A percentile compares a stretch with the other conserved stretches of the same genome.
phyloP scores from a whole-genome alignment of 2,329 filamentous ascomycete species.

The Colletotrichum chlorophyti region DNA sequence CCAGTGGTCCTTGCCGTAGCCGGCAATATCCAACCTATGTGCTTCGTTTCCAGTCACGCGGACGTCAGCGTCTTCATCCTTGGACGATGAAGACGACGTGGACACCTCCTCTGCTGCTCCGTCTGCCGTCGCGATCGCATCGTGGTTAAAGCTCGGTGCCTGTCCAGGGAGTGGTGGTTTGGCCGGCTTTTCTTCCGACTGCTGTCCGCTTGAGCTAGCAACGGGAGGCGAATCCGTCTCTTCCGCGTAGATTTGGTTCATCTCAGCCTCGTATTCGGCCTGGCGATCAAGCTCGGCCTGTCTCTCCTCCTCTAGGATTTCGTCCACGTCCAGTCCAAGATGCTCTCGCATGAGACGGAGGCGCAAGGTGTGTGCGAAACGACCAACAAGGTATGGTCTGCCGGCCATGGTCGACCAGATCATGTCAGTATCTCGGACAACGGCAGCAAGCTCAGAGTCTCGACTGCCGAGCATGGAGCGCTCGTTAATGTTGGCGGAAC shows the following conservation, averaged over 20 bases:
- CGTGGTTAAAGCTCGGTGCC: conserved; percentile 74
- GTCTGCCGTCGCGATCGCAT: conserved; percentile 62
- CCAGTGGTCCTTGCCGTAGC: conserved; percentile 80
- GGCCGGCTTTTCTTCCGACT: not conserved
- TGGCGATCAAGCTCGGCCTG: conserved; percentile 69
- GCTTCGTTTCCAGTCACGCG: conserved; percentile 64
- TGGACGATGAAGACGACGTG: conserved; percentile 28
- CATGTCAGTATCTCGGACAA: conserved; percentile 93
- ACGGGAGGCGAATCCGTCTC: conserved; percentile 40
- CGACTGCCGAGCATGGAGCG: conserved; percentile 91
- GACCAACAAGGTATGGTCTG: conserved; percentile 85
- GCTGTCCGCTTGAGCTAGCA: conserved; percentile 16
- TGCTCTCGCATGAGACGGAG: conserved; percentile 97
- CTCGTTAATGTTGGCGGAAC: conserved; percentile 98
- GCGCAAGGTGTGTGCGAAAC: conserved; percentile 91
- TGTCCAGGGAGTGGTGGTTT: conserved; percentile 12
- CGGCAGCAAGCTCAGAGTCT: conserved; percentile 89
- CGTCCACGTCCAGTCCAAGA: conserved; percentile 92
- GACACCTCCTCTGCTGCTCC: conserved; percentile 50
- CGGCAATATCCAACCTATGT: conserved; percentile 79
- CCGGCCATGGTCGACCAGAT: conserved; percentile 92
- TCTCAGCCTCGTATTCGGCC: conserved; percentile 61
- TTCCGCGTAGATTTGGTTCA: conserved; percentile 68
- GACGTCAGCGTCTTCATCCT: conserved; percentile 41
- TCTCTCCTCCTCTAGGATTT: conserved; percentile 81